Evolutionary conservation across 2,329 filamentous ascomycete species (phyloP), one percentile per base, ranked within the genome.

Genomic region (Bipolaris cookei): DNA sequence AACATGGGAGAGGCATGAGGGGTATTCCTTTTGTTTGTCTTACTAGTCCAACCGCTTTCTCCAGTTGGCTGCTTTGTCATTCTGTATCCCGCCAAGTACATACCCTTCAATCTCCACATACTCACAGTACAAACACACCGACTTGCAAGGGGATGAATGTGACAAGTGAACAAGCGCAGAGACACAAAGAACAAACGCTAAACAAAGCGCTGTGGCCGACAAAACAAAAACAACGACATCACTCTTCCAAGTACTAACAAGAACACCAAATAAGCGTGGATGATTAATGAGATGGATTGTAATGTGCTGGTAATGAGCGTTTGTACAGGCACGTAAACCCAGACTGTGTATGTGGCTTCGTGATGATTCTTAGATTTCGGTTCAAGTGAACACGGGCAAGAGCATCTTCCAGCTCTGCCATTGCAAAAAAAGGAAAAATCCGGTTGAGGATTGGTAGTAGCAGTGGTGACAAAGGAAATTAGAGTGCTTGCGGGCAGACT

Each of bases 381-480:
- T 67, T 66, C 59, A 61, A 50, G 10, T 53, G 61, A 65, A 65
- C 62, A 60, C 61, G 42, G 59, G 61, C 64, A 64, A 69, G 70
- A 67, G 55, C 42, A 67, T 51, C n/a, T 66, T 66, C 63, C 67
- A 68, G 65, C 72, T 72, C 68, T 63, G 52, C 64, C 25, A 68
- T 54, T 62, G 63, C 62, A 61, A 69, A 69, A 58, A 61, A 58
- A 64, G 58, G 61, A 60, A 63, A 64, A 59, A 69, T 72, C 71
- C 67, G 58, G 63, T 37, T 68, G 68, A 71, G 67, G 68, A 74
- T 74, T n/a, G n/a, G n/a, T n/a, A n/a, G n/a, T 58, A 52, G 57
- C 66, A 67, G 67, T 47, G 34, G 42, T 34, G 62, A 75, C 72
- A 76, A 75, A 76, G 58, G 71, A 73, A 72, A 76, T 63, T 52